phyloP scores from a whole-genome alignment of 2,329 filamentous ascomycete genomes.

The Aspergillus tubingensis region DNA sequence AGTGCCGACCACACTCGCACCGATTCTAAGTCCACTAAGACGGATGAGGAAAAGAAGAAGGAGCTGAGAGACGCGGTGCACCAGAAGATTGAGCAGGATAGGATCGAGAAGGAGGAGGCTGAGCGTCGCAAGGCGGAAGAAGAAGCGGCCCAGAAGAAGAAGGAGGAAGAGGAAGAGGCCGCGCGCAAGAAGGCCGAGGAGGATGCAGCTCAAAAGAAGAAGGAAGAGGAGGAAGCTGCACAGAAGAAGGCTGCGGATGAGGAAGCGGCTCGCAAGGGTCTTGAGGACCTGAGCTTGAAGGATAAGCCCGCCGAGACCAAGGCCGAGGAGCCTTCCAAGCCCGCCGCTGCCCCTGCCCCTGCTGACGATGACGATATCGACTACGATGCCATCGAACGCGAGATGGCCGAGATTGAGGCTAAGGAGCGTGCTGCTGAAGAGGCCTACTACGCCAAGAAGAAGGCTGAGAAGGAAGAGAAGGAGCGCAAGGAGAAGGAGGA shows the following conservation, averaged over 20 bases:
- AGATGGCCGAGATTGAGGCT: slow-evolving; percentile 50
- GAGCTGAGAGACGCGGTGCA: slow-evolving; percentile 64
- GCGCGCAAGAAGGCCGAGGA: slow-evolving; percentile 32
- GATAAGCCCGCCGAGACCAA: slow-evolving; percentile 50
- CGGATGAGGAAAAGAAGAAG: slow-evolving; percentile 77
- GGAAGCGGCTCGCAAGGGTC: slow-evolving; percentile 24
- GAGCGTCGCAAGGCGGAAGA: slow-evolving; percentile 54
- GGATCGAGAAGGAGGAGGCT: slow-evolving; percentile 59
- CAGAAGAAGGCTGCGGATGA: slow-evolving; percentile 32
- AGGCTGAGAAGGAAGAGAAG: slow-evolving; percentile 66
- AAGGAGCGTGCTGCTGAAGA: slow-evolving; percentile 49
- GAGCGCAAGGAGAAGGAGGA: slow-evolving; percentile 51
- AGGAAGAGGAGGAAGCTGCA: slow-evolving; percentile 32
- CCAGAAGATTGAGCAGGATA: slow-evolving; percentile 54
- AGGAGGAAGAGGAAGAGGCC: slow-evolving; percentile 35
- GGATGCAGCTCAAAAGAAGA: slow-evolving; percentile 25
- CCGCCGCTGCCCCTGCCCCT: slow-evolving; percentile 34
- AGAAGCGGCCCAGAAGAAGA: slow-evolving; percentile 39
- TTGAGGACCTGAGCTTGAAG: slow-evolving; percentile 28
- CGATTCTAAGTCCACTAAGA: slow-evolving; percentile 72
- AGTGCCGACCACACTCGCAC: slow-evolving; percentile 67
- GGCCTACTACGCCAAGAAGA: slow-evolving; percentile 68
- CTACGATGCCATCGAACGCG: slow-evolving; percentile 49
- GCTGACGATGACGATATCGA: slow-evolving; percentile 47
- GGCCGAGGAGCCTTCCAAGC: slow-evolving; percentile 32